Percentiles rank a stretch among this genome's conserved stretches.
Evolutionary conservation across 176 grass and related monocot genomes (phyloP).

Genomic region (Eremochloa ophiuroides): DNA sequence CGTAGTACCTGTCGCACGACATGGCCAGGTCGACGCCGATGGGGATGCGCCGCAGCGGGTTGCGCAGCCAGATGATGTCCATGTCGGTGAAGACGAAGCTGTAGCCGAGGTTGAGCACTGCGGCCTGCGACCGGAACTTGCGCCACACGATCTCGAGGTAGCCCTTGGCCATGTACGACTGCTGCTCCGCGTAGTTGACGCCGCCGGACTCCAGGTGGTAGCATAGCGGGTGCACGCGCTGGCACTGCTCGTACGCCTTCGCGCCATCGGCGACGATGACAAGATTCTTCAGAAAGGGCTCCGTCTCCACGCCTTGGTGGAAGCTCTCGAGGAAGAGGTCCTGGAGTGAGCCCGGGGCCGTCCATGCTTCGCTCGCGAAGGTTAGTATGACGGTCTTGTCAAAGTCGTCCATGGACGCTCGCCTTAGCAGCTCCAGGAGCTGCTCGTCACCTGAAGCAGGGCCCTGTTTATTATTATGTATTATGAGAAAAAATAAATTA

Average conservation of each 20-base stretch:
- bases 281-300: slow-evolving; percentile 30
- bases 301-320: slow-evolving; percentile 21
- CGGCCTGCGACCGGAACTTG: slow-evolving; percentile 30
- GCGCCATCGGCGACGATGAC: slow-evolving; percentile 39
- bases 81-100: slow-evolving; percentile 51
- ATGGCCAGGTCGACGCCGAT: slow-evolving; percentile 26
- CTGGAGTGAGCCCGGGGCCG: slow-evolving; percentile 22
- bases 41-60: slow-evolving; percentile 16
- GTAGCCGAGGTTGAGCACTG: slow-evolving; percentile 45
- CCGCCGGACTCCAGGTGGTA: neutral
- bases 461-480: neutral
- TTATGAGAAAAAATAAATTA: neutral
- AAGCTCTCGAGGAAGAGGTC: slow-evolving; percentile 58
- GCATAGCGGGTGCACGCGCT: slow-evolving; percentile 32
- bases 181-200: neutral
- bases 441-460: neutral
- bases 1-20: slow-evolving; percentile 10
- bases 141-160: slow-evolving; percentile 45
- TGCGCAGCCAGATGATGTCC: slow-evolving; percentile 48
- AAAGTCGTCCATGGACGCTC: slow-evolving; percentile 33
- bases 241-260: slow-evolving; percentile 38
- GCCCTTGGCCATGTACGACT: slow-evolving; percentile 31
- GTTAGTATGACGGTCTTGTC: slow-evolving; percentile 42
- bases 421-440: slow-evolving; percentile 13
- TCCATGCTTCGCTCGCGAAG: slow-evolving; percentile 31